These are phyloP conservation scores for Zea luxurians DNA, from an alignment of 176 grass and related monocot species.

Conservation along the genomic window DNA sequence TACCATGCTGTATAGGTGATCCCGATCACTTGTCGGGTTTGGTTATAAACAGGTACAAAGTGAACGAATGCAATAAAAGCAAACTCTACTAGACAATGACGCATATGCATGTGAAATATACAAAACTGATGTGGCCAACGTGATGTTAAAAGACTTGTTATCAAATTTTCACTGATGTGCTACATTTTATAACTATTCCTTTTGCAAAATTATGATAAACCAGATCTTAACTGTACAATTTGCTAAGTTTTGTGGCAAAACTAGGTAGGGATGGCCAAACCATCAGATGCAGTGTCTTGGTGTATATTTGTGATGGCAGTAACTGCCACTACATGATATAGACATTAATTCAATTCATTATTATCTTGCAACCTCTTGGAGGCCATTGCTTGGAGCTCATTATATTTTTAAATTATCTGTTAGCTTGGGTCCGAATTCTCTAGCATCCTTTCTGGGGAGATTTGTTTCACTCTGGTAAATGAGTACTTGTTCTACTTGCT, in stretches of 20 bases:
- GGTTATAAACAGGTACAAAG: neutral
- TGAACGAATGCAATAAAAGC: neutral
- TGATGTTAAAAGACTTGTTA: neutral
- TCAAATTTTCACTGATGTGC: neutral
- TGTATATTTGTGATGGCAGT: neutral
- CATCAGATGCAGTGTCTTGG: neutral
- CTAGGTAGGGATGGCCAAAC: neutral
- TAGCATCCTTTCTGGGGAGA: neutral
- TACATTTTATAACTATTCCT: neutral
- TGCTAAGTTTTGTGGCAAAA: neutral
- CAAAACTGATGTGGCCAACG: neutral
- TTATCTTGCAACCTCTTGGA: neutral
- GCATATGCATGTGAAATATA: neutral
- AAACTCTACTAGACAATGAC: slow-evolving; percentile 1
- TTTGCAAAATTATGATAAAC: neutral
- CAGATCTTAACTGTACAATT: slow-evolving; percentile 7
- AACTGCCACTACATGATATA: neutral
- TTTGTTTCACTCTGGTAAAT: slow-evolving; percentile 24
- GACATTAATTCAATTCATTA: neutral
- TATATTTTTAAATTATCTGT: slow-evolving; percentile 4
- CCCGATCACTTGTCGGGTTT: neutral
- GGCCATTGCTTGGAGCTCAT: neutral
- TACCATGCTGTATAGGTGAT: neutral
- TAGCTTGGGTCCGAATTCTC: neutral
- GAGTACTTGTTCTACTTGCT: slow-evolving; percentile 3